Evolutionary conservation across 768 basidiomycete genomes (phyloP).

Genomic region (Collybia mongolica): DNA sequence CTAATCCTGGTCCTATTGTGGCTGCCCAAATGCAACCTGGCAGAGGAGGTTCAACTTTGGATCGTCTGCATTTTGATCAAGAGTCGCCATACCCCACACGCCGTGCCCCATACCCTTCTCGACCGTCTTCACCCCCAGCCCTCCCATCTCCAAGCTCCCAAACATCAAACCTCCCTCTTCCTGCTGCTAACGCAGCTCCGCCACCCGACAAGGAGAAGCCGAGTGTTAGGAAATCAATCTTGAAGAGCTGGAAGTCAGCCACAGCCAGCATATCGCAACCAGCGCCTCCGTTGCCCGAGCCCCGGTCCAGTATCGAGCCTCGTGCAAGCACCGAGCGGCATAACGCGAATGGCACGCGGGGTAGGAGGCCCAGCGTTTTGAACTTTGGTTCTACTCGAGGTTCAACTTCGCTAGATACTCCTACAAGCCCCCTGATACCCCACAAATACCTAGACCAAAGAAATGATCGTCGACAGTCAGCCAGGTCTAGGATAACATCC

Average conservation of each 20-base stretch:
- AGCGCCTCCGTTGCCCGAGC: constrained; percentile 1
- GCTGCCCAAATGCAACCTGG: constrained; percentile 38
- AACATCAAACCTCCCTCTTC: constrained; percentile 7
- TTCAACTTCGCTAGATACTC: constrained; percentile 44
- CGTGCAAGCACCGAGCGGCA: constrained; percentile 39
- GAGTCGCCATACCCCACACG: constrained; percentile 67
- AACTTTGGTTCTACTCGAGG: constrained; percentile 39
- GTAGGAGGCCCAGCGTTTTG: constrained; percentile 48
- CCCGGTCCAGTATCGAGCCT: constrained; percentile 18
- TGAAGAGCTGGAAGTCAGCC: constrained; percentile 62
- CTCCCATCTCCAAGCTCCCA: constrained; percentile 25
- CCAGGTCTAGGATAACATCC: constrained; percentile 29
- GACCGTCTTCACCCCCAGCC: constrained; percentile 22
- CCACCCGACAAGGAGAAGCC: constrained; percentile 43
- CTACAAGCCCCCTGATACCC: constrained; percentile 65
- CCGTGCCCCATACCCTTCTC: constrained; percentile 22
- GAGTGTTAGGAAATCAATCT: constrained; percentile 64
- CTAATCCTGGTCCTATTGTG: constrained; percentile 34
- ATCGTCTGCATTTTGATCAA: constrained; percentile 68
- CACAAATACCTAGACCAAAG: constrained; percentile 36
- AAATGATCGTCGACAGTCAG: constrained; percentile 22
- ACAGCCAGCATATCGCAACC: constrained; percentile 18
- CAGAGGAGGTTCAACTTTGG: constrained; percentile 30
- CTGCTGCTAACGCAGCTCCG: constrained; percentile 21
- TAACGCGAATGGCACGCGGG: constrained; percentile 24